Conservation (phyloP, 2,329 filamentous ascomycete species). For the Trichoderma afroharzianum region DNA sequence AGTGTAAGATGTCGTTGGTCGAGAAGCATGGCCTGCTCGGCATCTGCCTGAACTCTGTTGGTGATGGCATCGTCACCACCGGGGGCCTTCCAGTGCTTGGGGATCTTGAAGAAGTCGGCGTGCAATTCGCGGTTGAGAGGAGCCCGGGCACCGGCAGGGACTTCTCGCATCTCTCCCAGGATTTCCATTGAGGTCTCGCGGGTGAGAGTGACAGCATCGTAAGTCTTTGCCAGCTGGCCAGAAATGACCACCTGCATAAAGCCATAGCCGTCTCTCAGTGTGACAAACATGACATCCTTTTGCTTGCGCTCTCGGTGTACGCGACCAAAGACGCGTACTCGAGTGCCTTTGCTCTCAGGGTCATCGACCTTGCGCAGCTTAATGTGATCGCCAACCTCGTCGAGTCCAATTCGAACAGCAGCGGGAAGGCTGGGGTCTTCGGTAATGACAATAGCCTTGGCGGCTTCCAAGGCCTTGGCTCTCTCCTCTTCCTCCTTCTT, state of each 20-base stretch:
- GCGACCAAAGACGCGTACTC: slow-evolving; percentile 75
- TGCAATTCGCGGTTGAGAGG: slow-evolving; percentile 84
- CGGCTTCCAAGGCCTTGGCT: slow-evolving; percentile 57
- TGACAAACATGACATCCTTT: slow-evolving; percentile 82
- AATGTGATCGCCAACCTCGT: slow-evolving; percentile 29
- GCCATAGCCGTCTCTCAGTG: slow-evolving; percentile 73
- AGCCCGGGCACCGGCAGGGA: slow-evolving; percentile 73
- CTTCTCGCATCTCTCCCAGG: slow-evolving; percentile 76
- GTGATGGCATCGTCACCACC: slow-evolving; percentile 89
- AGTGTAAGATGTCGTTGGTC: slow-evolving; percentile 82
- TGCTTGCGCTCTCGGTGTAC: slow-evolving; percentile 74
- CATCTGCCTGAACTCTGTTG: slow-evolving; percentile 60
- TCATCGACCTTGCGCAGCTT: slow-evolving; percentile 35
- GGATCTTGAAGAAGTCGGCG: slow-evolving; percentile 82
- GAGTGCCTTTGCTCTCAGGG: slow-evolving; percentile 57
- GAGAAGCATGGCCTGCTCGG: slow-evolving; percentile 61
- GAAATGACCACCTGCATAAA: slow-evolving; percentile 43
- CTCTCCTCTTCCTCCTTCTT: slow-evolving; percentile 24
- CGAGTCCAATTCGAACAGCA: slow-evolving; percentile 69
- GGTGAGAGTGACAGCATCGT: slow-evolving; percentile 81
- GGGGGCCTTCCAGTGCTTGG: slow-evolving; percentile 62
- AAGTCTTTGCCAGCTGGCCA: slow-evolving; percentile 83
- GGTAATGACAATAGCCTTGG: slow-evolving; percentile 67
- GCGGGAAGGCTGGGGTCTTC: slow-evolving; percentile 65
- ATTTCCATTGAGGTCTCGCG: slow-evolving; percentile 85